Conservation (phyloP, 257 asterid genomes). For the Oldenlandia corymbosa region DNA sequence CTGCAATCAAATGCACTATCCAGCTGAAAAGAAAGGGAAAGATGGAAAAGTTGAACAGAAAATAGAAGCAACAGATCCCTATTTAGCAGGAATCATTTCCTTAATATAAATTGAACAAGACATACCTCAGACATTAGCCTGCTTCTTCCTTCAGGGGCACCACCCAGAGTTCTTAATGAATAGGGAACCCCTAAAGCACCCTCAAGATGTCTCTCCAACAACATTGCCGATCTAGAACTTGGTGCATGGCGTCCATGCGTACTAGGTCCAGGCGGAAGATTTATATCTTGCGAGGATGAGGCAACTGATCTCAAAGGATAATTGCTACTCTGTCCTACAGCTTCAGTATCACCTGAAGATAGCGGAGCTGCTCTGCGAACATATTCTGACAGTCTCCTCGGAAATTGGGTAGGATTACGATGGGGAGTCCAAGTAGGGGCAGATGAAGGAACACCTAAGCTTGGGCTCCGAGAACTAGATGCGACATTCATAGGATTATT, state of each 20-base stretch:
- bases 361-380: constrained; percentile 67
- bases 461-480: constrained; percentile 44
- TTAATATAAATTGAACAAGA: neutral
- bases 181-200: constrained; percentile 57
- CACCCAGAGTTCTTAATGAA: constrained; percentile 50
- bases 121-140: constrained; percentile 79
- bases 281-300: constrained; percentile 37
- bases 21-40: neutral
- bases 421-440: constrained; percentile 52
- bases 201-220: constrained; percentile 71
- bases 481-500: constrained; percentile 35
- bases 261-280: constrained; percentile 45
- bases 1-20: neutral
- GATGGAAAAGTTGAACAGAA: neutral
- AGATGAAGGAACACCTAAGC: constrained; percentile 38
- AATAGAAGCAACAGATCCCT: neutral
- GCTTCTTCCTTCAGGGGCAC: constrained; percentile 71
- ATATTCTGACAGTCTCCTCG: constrained; percentile 64
- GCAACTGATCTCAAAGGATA: constrained; percentile 33
- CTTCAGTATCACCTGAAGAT: constrained; percentile 44
- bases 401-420: constrained; percentile 46
- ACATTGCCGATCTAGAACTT: constrained; percentile 50
- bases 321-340: constrained; percentile 47
- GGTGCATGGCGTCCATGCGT: constrained; percentile 42
- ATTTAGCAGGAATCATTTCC: neutral